These are phyloP conservation scores for Seiridium unicorne DNA, from an alignment of 2,329 filamentous ascomycete genomes.

Conservation along the genomic window DNA sequence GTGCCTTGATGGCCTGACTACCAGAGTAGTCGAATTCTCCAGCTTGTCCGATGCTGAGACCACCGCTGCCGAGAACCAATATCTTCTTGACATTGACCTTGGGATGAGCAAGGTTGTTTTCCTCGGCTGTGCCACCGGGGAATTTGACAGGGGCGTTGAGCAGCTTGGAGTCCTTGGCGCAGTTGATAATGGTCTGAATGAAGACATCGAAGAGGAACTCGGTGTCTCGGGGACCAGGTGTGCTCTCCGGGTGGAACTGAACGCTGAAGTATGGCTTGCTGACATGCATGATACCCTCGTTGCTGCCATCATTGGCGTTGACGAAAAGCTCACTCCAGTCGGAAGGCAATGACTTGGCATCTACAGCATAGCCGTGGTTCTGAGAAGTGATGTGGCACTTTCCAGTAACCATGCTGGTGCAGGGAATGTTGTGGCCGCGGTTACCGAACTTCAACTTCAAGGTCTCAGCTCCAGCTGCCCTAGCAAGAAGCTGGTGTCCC, in stretches of 20 bases:
- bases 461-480: conserved; percentile 82
- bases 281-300: conserved; percentile 92
- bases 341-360: conserved; percentile 69
- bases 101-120: conserved; percentile 75
- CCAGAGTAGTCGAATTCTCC: conserved; percentile 99
- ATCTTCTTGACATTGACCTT: conserved; percentile 90
- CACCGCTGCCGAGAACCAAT: conserved; percentile 88
- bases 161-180: conserved; percentile 63
- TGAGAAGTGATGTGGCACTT: conserved; percentile 99
- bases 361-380: conserved; percentile 95
- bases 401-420: conserved; percentile 91
- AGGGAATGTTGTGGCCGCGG: conserved; percentile 96
- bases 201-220: conserved; percentile 98
- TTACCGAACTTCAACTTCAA: conserved; percentile 99
- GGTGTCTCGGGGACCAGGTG: conserved; percentile 90
- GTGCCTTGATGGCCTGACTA: conserved; percentile 95
- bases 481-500: conserved; percentile 88
- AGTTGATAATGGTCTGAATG: conserved; percentile 76
- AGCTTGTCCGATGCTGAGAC: conserved; percentile 94
- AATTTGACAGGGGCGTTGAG: conserved; percentile 77
- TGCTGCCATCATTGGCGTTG: conserved; percentile 97
- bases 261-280: conserved; percentile 94
- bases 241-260: conserved; percentile 99
- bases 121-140: conserved; percentile 77
- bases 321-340: conserved; percentile 95